These are phyloP conservation scores for Lachnellula subtilissima DNA, from an alignment of 2,329 filamentous ascomycete genomes.

Conservation along the genomic window DNA sequence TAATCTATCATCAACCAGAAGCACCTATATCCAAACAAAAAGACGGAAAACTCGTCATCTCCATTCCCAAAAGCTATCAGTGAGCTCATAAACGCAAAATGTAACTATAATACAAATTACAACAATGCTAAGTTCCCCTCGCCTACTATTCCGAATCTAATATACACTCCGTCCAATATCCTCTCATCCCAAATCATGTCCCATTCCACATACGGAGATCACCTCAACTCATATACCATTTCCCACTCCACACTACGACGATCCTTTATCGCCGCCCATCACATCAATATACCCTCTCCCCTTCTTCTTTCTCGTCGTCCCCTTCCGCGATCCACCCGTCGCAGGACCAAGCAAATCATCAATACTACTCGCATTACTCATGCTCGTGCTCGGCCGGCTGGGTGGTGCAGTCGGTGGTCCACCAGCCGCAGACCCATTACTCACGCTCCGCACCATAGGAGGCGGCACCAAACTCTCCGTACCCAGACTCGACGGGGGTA, in stretches of 20 bases:
- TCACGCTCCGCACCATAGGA: constrained; percentile 22
- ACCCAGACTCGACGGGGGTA: not conserved
- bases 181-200: not conserved
- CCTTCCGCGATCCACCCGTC: constrained; percentile 59
- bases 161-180: not conserved
- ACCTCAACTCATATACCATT: not conserved
- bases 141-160: not conserved
- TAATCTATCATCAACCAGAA: no score
- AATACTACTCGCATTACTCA: constrained; percentile 91
- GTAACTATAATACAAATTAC: not conserved
- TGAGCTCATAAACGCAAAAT: not conserved
- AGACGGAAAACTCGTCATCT: not conserved
- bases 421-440: constrained; percentile 22
- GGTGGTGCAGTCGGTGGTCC: constrained; percentile 42
- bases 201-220: not conserved
- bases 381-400: constrained; percentile 68
- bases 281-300: constrained; percentile 90
- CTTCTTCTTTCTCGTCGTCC: constrained; percentile 66
- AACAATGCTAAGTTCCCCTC: not conserved
- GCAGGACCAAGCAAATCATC: constrained; percentile 83
- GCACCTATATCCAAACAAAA: no score
- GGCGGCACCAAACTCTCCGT: constrained; percentile 15
- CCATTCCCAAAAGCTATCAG: not conserved
- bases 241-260: not conserved
- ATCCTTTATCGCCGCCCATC: constrained; percentile 52